phyloP scores from a whole-genome alignment of 345 rosid genomes.

The Heritiera fomes region DNA sequence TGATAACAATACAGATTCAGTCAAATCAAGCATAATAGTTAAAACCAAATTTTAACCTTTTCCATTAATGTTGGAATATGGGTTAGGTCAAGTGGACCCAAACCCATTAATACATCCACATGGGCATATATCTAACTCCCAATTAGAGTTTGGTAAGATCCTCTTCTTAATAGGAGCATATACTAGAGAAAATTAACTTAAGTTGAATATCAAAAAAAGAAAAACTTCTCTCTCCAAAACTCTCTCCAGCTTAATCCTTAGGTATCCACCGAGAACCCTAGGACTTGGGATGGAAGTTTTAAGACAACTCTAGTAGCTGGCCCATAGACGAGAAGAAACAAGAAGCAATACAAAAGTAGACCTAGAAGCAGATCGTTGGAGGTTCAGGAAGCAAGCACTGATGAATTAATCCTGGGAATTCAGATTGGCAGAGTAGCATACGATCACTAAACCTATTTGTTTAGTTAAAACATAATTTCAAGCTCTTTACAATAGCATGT shows the following conservation, averaged over 20 bases:
- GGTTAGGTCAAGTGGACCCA: neutral
- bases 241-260: neutral
- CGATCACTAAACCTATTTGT: neutral
- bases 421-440: neutral
- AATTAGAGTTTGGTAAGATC: neutral
- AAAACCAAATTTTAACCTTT: conserved; percentile 3
- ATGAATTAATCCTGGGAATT: neutral
- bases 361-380: neutral
- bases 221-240: conserved; percentile 7
- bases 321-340: neutral
- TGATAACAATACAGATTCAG: neutral
- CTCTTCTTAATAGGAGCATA: neutral
- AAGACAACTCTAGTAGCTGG: neutral
- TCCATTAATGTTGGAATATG: neutral
- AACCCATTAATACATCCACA: neutral
- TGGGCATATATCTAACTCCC: neutral
- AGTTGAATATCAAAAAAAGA: neutral
- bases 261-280: neutral
- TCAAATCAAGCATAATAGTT: neutral
- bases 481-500: too few relatives aligned
- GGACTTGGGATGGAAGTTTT: neutral
- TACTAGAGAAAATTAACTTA: neutral
- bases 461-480: neutral
- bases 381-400: neutral
- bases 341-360: neutral